Base-by-base conservation (phyloP, 2,329 filamentous ascomycete genomes). In the Colletotrichum higginsianum region DNA sequence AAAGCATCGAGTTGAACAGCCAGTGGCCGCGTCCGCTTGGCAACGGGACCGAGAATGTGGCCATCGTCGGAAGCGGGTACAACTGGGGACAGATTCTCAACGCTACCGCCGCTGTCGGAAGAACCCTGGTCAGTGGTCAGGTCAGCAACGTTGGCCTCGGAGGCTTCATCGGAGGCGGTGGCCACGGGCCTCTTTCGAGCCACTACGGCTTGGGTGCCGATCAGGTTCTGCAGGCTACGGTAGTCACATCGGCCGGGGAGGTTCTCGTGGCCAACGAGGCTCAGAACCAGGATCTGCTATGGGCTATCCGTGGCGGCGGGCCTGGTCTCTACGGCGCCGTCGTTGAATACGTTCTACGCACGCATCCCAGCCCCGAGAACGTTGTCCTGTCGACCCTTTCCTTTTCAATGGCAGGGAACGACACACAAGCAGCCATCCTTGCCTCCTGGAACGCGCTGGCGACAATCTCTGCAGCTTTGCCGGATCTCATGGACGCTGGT, bases 111-210 rank as follows among this genome's bases (percentile, higher is more conserved):
- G 74, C 84, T 52, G 77, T 78, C 0, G 74, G 82, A 52, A 83
- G 82, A 26, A 26, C 23, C 23, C 23, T 26, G 23, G 23, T 83
- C 16, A 82, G 87, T 11, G 82, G 90, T 3, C 86, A 84, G 0
- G 89, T 88, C 4, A 86, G 88, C 70, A 89, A 86, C 1, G 89
- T 92, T 2, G 89, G 89, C 9, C 76, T 90, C 23, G 23, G 23
- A 26, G 23, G 23, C 2, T 26, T 26, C 23, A 26, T 26, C 23
- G 23, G 23, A 26, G 23, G 23, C 3, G 23, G 23, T 26, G 23
- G 23, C 23, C 23, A 26, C 23, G 23, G 23, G 23, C 23, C 23
- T 26, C 23, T 26, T 26, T 26, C 23, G 23, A 26, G 23, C 23
- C 23, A 26, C 2, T 26, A 26, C 23, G 23, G 23, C 23, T 26